Base-by-base conservation (phyloP, 305 asterid genomes). In the Rubia tinctorum region DNA sequence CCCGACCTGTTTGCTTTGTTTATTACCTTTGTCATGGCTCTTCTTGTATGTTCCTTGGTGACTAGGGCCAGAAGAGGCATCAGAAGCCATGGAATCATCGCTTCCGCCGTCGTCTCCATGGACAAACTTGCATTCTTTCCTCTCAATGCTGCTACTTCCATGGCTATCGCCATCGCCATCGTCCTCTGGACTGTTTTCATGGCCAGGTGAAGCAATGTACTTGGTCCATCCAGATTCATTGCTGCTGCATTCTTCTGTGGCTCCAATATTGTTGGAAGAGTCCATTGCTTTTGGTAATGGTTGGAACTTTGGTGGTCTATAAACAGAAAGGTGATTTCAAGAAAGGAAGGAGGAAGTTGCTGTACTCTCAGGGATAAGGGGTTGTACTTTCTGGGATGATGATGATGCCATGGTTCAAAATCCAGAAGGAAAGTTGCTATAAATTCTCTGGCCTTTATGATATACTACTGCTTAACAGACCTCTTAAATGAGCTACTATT, bases 41-140 rank as follows among this genome's bases (percentile, higher is more conserved):
- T 61, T 66, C 40, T 22, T 4, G 15, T 12, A 43, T 66, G 61
- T 68, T 78, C 44, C 75, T 71, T 62, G 76, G 64, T 76, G 73
- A 22, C 83, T 76, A 8, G 80, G 83, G 55, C 83, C 83, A 42
- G 83, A 80, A 55, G 97, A 87, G 44, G 98, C 98, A 84, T 91
- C 98, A 14, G 98, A 93, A 49, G 96, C 93, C 97, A 91, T 88
- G 6, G 97, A 91, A 60, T 93, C 97, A 73, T 91, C 97, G 56
- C 95, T 91, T 34, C 85, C 86, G 2, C 73, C 53, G 40, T 73
- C 84, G 44, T 58, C 73, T n/a, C 67, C 65, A 2, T 20, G 62
- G n/a, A 45, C 39, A 44, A 64, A 42, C 78, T 56, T 64, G 77
- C 27, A n/a, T 11, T 55, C 80, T 55, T 51, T 74, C 17, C 67